Base-by-base conservation (phyloP, 345 rosid genomes). In the Chamaenerion angustifolium region DNA sequence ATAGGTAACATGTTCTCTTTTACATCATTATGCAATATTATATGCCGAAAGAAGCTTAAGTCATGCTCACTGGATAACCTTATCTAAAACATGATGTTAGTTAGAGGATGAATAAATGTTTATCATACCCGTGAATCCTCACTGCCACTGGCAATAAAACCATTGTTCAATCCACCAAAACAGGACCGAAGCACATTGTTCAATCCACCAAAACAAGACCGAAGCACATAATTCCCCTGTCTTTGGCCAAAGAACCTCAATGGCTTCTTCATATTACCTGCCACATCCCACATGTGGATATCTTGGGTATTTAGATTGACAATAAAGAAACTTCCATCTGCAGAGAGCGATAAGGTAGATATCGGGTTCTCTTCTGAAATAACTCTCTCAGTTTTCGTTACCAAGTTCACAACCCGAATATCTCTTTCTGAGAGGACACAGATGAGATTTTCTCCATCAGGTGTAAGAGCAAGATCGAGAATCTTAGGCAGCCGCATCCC, bases 121-220 rank as follows among this genome's bases (percentile, higher is more conserved):
- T 3, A 31, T 4, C 45, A 31, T 71, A 83, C 98, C 82, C 78
- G 73, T 9, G 92, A 75, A 71, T 79, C 67, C 65, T 90, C 94
- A 41, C 94, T 86, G 56, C 95, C 95, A 60, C 92, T 86, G 64
- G 95, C 95, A 12, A 90, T 81, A 56, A 83, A 90, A 37, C 79
- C 64, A 63, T 83, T 70, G 50, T 77, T 64, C 55, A 78, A 57
- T 49, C 98, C 98, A 65, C 95, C 94, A 57, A 90, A 86, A 71
- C 98, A 83, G 52, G 95, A 86, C 2, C 94, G 69, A 55, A 86
- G 83, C 16, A 90, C 92, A 43, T 79, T 78, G 68, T 71, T 70
- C 62, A 79, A 57, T 50, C 98, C 98, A 65, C 95, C 94, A 57
- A 90, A 90, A 71, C 98, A 83, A 52, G 95, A 90, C 2, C 94